phyloP scores from a whole-genome alignment of 129 eudicot species.

The carrot (Daucus carota) region DNA sequence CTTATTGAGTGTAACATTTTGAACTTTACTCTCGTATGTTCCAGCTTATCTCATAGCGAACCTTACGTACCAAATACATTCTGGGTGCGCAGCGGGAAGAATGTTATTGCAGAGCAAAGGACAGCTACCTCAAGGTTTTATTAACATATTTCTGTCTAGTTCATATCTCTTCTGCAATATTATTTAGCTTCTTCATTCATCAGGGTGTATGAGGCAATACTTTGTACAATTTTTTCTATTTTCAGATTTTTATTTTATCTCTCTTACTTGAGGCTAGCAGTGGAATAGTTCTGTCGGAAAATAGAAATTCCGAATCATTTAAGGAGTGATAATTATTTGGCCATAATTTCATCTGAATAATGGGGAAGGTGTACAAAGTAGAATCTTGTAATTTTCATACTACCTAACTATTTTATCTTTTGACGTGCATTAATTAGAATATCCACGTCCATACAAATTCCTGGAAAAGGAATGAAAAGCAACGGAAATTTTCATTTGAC shows the following conservation, averaged over 20 bases:
- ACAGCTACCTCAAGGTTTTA: conserved; percentile 89
- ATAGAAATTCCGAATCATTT: background rate
- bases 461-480: background rate
- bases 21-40: background rate
- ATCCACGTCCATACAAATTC: background rate
- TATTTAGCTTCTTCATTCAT: background rate
- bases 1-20: background rate
- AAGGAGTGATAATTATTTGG: background rate
- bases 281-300: background rate
- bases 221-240: background rate
- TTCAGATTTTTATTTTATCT: background rate
- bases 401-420: background rate
- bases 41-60: conserved; percentile 82
- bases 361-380: background rate
- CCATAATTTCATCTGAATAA: background rate
- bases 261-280: background rate
- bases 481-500: background rate
- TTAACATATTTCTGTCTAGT: background rate
- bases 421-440: background rate
- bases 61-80: conserved; percentile 78
- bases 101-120: conserved; percentile 69
- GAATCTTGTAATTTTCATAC: background rate
- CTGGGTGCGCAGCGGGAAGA: conserved; percentile 92
- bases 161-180: background rate
- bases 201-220: background rate